These are phyloP conservation scores for Pseudoturritis turrita DNA, from an alignment of 345 rosid species.

Conservation along the genomic window DNA sequence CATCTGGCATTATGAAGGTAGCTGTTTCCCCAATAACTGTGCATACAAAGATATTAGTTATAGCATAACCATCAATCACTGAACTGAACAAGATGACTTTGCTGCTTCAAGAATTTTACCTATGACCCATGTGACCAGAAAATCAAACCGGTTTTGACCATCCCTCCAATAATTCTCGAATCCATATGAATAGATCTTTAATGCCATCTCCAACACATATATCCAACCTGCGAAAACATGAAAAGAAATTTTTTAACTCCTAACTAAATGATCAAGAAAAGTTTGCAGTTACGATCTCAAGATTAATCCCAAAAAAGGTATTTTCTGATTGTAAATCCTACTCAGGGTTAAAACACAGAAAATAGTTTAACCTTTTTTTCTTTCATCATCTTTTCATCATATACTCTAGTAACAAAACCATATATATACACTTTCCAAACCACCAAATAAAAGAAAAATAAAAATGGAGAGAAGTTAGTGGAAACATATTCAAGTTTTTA, in stretches of 20 bases:
- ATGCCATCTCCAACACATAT: conserved; percentile 92
- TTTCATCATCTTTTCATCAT: neutral
- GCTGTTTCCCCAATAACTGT: conserved; percentile 96
- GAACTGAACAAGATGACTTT: neutral
- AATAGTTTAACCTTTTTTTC: neutral
- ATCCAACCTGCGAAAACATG: conserved; percentile 72
- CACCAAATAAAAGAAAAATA: neutral
- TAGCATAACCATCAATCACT: conserved; percentile 12
- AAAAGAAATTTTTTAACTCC: conserved; percentile 17
- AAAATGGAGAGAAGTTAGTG: neutral
- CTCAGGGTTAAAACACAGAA: neutral
- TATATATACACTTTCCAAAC: neutral
- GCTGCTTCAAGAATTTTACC: conserved; percentile 42
- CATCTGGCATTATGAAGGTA: conserved; percentile 70
- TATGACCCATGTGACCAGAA: conserved; percentile 80
- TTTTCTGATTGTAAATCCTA: neutral
- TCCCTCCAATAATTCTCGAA: conserved; percentile 93
- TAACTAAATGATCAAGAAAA: neutral
- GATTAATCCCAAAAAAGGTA: neutral
- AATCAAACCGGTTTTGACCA: conserved; percentile 94
- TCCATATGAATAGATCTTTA: conserved; percentile 81
- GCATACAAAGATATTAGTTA: conserved; percentile 21
- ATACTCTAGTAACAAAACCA: neutral
- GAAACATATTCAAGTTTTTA: conserved; percentile 37
- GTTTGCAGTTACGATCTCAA: neutral